A percentile compares a stretch with the other conserved stretches of the same genome.
Evolutionary conservation across 108 stramenopile genomes (phyloP).

Genomic region (Nitzschia sp.): DNA sequence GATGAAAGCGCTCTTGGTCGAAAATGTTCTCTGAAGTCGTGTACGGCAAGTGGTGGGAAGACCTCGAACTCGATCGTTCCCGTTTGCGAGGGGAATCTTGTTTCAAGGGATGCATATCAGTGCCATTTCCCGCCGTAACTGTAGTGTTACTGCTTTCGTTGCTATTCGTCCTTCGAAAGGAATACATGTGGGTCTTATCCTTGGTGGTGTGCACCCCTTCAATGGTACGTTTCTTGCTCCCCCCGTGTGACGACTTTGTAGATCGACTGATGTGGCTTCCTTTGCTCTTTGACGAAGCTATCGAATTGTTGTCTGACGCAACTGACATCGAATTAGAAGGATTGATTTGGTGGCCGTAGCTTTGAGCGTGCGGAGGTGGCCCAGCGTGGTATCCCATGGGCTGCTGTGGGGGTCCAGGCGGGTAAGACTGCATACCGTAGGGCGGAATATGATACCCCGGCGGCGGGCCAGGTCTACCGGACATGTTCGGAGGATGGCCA

Average conservation of each 20-base stretch:
- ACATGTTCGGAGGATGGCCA: conserved; percentile 31
- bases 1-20: conserved; percentile 26
- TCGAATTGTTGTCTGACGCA: conserved; percentile 28
- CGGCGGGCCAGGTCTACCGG: conserved; percentile 38
- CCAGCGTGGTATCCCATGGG: conserved; percentile 32
- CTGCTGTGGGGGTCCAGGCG: conserved; percentile 23
- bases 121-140: conserved; percentile 44
- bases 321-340: conserved; percentile 13
- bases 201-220: conserved; percentile 43
- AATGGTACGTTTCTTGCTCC: conserved; percentile 53
- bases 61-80: conserved; percentile 6
- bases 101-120: conserved; percentile 23
- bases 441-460: conserved; percentile 26
- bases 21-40: conserved; percentile 18
- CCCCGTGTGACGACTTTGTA: conserved; percentile 30
- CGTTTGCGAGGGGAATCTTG: conserved; percentile 41
- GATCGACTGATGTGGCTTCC: conserved; percentile 24
- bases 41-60: conserved; percentile 4
- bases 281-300: conserved; percentile 30
- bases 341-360: conserved; percentile 1
- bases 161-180: conserved; percentile 58
- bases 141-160: conserved; percentile 40
- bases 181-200: conserved; percentile 31
- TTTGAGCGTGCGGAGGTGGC: conserved; percentile 15
- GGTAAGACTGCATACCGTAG: conserved; percentile 18